Evolutionary conservation across 768 basidiomycete genomes (phyloP), one percentile per base, ranked within the genome.

Genomic region (Lentinula aciculospora): DNA sequence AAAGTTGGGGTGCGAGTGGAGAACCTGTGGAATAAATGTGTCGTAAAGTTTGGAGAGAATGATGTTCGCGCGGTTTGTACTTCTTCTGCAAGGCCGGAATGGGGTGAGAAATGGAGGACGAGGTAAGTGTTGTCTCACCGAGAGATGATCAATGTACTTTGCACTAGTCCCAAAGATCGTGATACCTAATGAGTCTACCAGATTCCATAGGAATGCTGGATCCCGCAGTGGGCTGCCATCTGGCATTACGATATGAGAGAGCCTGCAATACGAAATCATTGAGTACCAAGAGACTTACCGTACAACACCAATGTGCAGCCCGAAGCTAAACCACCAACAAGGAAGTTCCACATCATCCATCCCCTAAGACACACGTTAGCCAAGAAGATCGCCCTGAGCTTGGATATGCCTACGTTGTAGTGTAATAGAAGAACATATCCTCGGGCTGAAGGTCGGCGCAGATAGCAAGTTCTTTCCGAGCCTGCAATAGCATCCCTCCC

Each of bases 281-380:
- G 32, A 17, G 19, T 36, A 36, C 23, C 29, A 48, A 46, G 12
- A 19, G 13, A 17, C 32, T 21, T 57, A 48, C 56, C 56, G 70
- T 88, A 93, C 50, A 91, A 71, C 32, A 92, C 83, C 12, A 92
- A 75, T 3, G 85, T 88, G 62, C 84, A 85, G 42, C 88, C 89
- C 13, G 82, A 67, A 42, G 78, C 77, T 10, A 92, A 76, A 8
- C 81, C 84, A 55, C 81, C 80, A 29, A 88, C 76, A 34, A 92
- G 82, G 69, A 89, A 92, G 66, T 92, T 92, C 84, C 86, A 92
- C 90, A 92, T 92, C 89, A 93, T 92, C 90, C 89, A 91, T 45
- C 88, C 88, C 17, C 88, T 90, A 63, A 7, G 63, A 63, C 60
- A 12, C 32, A 1, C 12, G 46, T 37, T 37, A 56, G 25, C n/a